These are phyloP conservation scores for Eutrema salsugineum DNA, from an alignment of 441 rosid species.

Conservation along the genomic window DNA sequence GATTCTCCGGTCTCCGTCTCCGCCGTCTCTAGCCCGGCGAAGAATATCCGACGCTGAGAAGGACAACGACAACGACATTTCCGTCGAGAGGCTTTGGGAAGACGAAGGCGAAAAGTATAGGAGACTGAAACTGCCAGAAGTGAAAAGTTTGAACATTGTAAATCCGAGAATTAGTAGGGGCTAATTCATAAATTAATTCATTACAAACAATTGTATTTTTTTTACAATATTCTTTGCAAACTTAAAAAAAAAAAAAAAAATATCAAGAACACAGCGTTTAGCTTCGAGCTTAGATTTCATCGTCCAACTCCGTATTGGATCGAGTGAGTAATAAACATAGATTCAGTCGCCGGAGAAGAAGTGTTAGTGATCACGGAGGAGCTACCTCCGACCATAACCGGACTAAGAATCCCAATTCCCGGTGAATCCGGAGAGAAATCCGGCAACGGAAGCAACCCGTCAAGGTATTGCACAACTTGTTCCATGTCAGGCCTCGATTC, in stretches of 20 bases:
- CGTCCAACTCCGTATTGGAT: constrained; percentile 27
- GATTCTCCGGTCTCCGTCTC: neutral
- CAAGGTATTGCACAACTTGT: constrained; percentile 40
- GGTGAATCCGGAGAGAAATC: constrained; percentile 31
- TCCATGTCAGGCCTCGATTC: constrained; percentile 44
- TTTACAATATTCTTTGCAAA: neutral
- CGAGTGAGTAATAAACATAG: constrained; percentile 24
- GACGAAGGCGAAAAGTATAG: neutral
- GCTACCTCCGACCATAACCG: neutral
- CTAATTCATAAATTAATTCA: neutral
- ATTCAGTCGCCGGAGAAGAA: neutral
- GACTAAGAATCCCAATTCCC: constrained; percentile 24
- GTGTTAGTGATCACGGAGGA: neutral
- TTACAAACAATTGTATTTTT: neutral
- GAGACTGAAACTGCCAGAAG: neutral
- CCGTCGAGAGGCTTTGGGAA: neutral
- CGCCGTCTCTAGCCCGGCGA: neutral
- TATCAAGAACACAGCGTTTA: neutral
- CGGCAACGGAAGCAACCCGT: constrained; percentile 34
- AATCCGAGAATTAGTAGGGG: neutral
- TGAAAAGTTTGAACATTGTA: neutral
- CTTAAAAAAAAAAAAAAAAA: neutral
- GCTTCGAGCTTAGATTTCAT: neutral
- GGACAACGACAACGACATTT: neutral
- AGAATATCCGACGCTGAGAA: neutral